A percentile compares a stretch with the other conserved stretches of the same genome.
These are phyloP conservation scores for Capsella bursapastoris DNA, from an alignment of 345 rosid species.

Conservation along the genomic window DNA sequence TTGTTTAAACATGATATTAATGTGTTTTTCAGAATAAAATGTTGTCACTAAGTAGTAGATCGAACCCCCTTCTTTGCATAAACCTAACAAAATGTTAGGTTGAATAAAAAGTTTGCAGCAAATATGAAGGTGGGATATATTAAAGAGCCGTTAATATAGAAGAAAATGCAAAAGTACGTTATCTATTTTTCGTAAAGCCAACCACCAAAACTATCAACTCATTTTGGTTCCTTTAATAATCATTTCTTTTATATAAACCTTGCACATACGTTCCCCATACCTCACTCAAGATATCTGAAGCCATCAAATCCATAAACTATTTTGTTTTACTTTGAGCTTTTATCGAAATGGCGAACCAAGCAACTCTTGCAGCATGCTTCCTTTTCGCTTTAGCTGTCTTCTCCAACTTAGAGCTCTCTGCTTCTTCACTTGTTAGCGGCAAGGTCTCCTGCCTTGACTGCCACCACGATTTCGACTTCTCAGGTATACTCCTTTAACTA, in stretches of 20 bases:
- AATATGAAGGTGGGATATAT: conserved; percentile 17
- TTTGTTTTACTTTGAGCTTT: not conserved
- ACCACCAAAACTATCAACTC: conserved; percentile 33
- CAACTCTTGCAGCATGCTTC: conserved; percentile 26
- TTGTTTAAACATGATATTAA: not conserved
- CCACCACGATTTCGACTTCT: conserved; percentile 36
- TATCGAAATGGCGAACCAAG: conserved; percentile 34
- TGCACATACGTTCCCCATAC: not conserved
- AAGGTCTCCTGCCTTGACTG: conserved; percentile 46
- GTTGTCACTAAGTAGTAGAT: not conserved
- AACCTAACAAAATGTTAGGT: conserved; percentile 8
- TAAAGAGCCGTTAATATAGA: conserved; percentile 43
- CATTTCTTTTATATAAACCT: conserved; percentile 29
- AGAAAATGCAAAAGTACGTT: conserved; percentile 17
- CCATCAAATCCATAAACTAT: conserved; percentile 21
- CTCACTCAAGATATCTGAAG: conserved; percentile 26
- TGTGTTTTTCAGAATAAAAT: not conserved
- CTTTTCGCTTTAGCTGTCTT: conserved; percentile 33
- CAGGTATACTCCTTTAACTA: conserved; percentile 40
- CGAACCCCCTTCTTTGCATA: not conserved
- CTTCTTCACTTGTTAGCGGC: conserved; percentile 36
- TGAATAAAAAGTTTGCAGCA: conserved; percentile 17
- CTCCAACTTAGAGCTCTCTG: conserved; percentile 31
- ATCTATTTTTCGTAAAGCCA: conserved; percentile 17
- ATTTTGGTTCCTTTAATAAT: conserved; percentile 26